phyloP scores from a whole-genome alignment of 108 stramenopile species.

The Skeletonema costatum region DNA sequence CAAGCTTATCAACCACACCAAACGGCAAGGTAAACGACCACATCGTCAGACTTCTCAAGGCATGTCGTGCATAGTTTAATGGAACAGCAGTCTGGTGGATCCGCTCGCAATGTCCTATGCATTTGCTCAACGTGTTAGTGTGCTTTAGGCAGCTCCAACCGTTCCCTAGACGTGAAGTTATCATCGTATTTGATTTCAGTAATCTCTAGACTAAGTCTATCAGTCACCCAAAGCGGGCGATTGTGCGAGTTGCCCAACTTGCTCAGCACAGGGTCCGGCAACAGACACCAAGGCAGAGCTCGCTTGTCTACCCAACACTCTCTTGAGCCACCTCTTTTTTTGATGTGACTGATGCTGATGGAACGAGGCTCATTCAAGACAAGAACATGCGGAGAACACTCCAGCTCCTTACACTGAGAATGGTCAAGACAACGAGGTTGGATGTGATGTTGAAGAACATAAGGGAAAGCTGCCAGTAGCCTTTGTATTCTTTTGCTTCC shows the following conservation, averaged over 20 bases:
- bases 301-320: constrained; percentile 66
- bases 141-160: constrained; percentile 60
- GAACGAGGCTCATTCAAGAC: constrained; percentile 31
- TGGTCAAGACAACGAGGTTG: constrained; percentile 60
- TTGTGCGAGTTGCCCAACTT: constrained; percentile 62
- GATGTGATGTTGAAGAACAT: constrained; percentile 72
- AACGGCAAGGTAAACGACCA: constrained; percentile 88
- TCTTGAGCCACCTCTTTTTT: neutral
- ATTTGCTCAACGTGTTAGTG: constrained; percentile 62
- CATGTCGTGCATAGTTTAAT: constrained; percentile 88
- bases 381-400: constrained; percentile 22
- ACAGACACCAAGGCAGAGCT: constrained; percentile 62
- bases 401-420: constrained; percentile 24
- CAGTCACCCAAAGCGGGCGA: constrained; percentile 70
- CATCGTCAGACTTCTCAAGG: constrained; percentile 76
- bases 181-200: constrained; percentile 45
- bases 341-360: neutral
- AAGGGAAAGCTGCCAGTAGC: constrained; percentile 72
- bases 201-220: constrained; percentile 61
- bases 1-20: constrained; percentile 74
- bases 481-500: constrained; percentile 52
- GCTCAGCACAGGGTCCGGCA: constrained; percentile 35
- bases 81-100: constrained; percentile 93
- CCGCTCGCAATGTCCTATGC: constrained; percentile 84
- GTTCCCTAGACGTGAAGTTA: constrained; percentile 67